Evolutionary conservation across 306 rosid species (phyloP).

Genomic region (Acacia acuminata): DNA sequence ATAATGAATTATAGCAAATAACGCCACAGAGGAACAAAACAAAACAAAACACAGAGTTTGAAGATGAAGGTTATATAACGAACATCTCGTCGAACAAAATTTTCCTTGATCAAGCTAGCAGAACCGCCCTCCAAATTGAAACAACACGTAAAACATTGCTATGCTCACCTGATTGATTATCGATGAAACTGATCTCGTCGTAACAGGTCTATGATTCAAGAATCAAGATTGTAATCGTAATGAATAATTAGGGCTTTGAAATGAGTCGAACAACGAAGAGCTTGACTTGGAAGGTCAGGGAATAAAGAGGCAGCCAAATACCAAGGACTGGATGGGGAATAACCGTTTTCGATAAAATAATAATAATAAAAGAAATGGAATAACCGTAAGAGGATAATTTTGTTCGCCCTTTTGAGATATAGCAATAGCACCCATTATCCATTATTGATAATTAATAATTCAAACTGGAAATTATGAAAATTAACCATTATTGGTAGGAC

Average conservation of each 20-base stretch:
- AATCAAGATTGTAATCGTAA: constrained; percentile 15
- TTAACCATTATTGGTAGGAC: no score
- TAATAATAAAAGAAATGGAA: no score
- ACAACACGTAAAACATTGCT: not conserved
- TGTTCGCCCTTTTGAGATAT: no score
- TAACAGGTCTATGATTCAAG: not conserved
- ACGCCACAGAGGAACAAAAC: not conserved
- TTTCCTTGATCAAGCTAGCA: not conserved
- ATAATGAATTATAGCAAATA: not conserved
- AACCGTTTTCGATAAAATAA: no score
- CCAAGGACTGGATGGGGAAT: not conserved
- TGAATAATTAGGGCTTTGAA: constrained; percentile 17
- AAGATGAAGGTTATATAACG: not conserved
- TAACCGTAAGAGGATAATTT: no score
- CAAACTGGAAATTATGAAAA: no score
- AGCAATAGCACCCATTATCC: no score
- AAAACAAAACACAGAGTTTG: not conserved
- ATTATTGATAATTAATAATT: no score
- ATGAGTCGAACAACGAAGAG: constrained; percentile 8
- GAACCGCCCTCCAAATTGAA: not conserved
- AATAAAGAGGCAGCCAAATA: not conserved
- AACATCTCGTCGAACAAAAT: not conserved
- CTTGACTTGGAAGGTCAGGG: not conserved
- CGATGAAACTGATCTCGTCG: constrained; percentile 23
- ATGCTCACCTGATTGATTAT: constrained; percentile 29